phyloP scores from a whole-genome alignment of 768 basidiomycete genomes.

The Mycena belliarum region DNA sequence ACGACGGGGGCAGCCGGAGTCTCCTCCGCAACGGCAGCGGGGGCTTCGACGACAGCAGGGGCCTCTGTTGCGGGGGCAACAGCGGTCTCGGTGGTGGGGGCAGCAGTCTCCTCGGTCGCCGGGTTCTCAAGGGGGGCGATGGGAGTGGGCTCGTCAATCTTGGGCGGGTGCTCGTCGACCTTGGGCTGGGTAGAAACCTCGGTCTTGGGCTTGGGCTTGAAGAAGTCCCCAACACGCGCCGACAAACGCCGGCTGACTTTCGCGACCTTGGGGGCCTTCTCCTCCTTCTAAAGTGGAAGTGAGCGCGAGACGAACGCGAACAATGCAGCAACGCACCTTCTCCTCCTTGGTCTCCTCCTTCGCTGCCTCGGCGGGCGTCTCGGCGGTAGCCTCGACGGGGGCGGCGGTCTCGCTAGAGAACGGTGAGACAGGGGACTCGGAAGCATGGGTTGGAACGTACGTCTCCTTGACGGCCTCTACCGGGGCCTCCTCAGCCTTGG shows the following conservation, averaged over 20 bases:
- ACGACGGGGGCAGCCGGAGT: slow-evolving; percentile 60
- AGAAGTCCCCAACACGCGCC: slow-evolving; percentile 78
- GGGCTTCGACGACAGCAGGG: slow-evolving; percentile 20
- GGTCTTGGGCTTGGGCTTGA: slow-evolving; percentile 71
- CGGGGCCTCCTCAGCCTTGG: slow-evolving; percentile 47
- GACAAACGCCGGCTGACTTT: slow-evolving; percentile 87
- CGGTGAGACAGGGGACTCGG: not conserved
- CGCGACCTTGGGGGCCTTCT: slow-evolving; percentile 47
- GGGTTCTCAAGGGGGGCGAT: slow-evolving; percentile 86
- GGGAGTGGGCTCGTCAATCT: slow-evolving; percentile 80
- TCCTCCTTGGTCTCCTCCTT: slow-evolving; percentile 49
- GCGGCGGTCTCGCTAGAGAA: slow-evolving; percentile 43
- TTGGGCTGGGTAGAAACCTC: slow-evolving; percentile 72
- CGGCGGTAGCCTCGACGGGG: slow-evolving; percentile 37
- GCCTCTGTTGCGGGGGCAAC: slow-evolving; percentile 26
- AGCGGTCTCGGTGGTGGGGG: slow-evolving; percentile 13
- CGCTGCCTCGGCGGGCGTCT: slow-evolving; percentile 41
- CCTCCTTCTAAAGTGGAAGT: too few relatives aligned
- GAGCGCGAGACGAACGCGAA: too few relatives aligned
- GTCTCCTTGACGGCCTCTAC: slow-evolving; percentile 73
- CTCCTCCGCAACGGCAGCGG: slow-evolving; percentile 34
- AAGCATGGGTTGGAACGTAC: too few relatives aligned
- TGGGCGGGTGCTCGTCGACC: slow-evolving; percentile 87
- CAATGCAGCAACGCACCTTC: slow-evolving; percentile 29
- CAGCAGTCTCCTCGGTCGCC: slow-evolving; percentile 40